Base-by-base conservation (phyloP, 192 early-diverging fungal species). In the Coemansia sp. region DNA sequence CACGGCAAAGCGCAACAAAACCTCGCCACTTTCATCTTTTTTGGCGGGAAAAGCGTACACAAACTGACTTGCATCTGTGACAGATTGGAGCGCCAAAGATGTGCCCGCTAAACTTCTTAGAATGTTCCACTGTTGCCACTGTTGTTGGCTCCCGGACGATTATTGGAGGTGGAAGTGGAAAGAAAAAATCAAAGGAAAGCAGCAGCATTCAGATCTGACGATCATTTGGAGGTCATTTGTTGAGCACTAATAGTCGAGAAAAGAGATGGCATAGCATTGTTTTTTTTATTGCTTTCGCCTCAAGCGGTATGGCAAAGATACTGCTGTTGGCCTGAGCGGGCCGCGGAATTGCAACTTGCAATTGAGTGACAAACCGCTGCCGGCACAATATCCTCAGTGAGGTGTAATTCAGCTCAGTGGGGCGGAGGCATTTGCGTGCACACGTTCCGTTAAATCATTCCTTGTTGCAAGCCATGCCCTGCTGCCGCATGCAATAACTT, bases 11-110 rank as follows among this genome's bases (percentile, higher is more conserved):
- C 36, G 18, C 34, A 11, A 61, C 36, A 18, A 15, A 20, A 61
- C 59, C 59, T 61, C 34, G 59, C 59, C 59, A 61, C 59, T 9
- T 61, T 61, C 31, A 27, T 10, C 54, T 13, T 57, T 31, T 57
- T 15, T 27, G 27, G 12, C 54, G 31, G 29, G 54, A 29, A 44
- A 55, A 59, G 44, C 18, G 0, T 38, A 7, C 12, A 31, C 22
- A 22, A 42, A 27, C n/a, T 7, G 42, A 22, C 31, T 31, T 46
- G 43, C 64, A 29, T 33, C 8, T 29, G 64, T 18, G 43, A 33
- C 22, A 31, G 18, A 6, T 31, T 31, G 16, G 20, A 52, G 49
- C 20, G 44, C 44, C 20, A 64, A 64, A 27, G 44, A n/a, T 18
- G 44, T 52, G 49, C 49, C 49, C 13, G 54, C 11, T 57, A 29